phyloP scores from a whole-genome alignment of 2,329 filamentous ascomycete species.

The Cercospora beticola region DNA sequence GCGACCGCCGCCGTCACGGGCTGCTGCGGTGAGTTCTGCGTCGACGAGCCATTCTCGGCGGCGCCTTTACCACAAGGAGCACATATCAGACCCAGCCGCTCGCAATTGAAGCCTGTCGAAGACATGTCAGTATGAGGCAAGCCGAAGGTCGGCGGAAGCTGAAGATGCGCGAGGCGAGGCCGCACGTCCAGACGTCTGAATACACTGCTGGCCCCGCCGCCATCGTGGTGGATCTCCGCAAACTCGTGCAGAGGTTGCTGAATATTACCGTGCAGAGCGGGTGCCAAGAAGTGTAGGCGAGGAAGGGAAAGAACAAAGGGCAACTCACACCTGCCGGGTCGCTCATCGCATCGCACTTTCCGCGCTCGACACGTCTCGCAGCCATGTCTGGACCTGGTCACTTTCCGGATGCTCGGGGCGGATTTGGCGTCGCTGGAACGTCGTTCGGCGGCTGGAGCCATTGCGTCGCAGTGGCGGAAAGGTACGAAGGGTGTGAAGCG shows the following conservation, averaged over 20 bases:
- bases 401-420: slow-evolving; percentile 7
- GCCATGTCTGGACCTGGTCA: slow-evolving; percentile 21
- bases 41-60: not conserved
- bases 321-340: slow-evolving; percentile 18
- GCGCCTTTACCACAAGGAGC: slow-evolving; percentile 16
- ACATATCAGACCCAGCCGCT: slow-evolving; percentile 26
- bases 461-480: not conserved
- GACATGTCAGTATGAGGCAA: not conserved
- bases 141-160: not conserved
- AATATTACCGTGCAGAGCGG: not conserved
- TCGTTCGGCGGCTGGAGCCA: slow-evolving; percentile 9
- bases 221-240: not conserved
- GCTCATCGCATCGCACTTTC: slow-evolving; percentile 28
- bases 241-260: not conserved
- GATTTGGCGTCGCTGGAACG: slow-evolving; percentile 5
- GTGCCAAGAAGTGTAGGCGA: not conserved
- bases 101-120: slow-evolving; percentile 24
- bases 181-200: not conserved
- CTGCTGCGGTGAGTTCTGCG: slow-evolving; percentile 1
- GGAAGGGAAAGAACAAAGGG: not conserved
- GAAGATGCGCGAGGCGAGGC: not conserved
- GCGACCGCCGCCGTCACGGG: slow-evolving; percentile 6
- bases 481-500: not conserved
- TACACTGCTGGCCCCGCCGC: not conserved
- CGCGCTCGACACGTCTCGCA: slow-evolving; percentile 29